Percentiles rank a stretch among this genome's conserved stretches.
Evolutionary conservation across 2,329 filamentous ascomycete species (phyloP).

Genomic region (Stagonosporopsis cucurbitacearum): DNA sequence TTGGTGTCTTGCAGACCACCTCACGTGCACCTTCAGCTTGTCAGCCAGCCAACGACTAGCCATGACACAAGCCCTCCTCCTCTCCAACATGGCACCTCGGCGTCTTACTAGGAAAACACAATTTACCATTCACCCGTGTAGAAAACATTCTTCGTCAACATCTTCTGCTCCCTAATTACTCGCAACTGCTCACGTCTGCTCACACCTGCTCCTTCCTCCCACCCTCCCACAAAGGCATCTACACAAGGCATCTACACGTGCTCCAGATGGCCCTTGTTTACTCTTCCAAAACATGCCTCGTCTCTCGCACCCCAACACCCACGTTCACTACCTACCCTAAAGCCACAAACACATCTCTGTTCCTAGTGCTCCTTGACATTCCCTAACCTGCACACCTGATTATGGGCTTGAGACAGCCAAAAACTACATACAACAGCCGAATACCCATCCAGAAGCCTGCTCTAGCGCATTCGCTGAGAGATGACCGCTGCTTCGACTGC

Average conservation of each 20-base stretch:
- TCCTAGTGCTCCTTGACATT: constrained; percentile 16
- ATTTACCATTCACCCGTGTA: too few relatives aligned
- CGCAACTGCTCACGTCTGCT: too few relatives aligned
- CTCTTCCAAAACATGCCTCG: not conserved
- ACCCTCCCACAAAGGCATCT: not conserved
- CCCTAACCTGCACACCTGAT: constrained; percentile 13
- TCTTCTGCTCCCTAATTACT: too few relatives aligned
- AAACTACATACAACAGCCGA: constrained; percentile 17
- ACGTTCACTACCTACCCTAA: constrained; percentile 9
- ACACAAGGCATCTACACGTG: constrained; percentile 10
- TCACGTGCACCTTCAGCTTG: too few relatives aligned
- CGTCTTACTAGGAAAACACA: too few relatives aligned
- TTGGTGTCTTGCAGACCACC: too few relatives aligned
- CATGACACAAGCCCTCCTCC: too few relatives aligned
- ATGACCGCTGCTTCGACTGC: constrained; percentile 22
- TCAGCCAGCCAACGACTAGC: too few relatives aligned
- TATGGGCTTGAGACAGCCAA: constrained; percentile 28
- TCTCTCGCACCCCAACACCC: not conserved
- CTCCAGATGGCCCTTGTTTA: constrained; percentile 6
- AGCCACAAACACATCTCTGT: constrained; percentile 13
- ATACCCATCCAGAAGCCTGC: constrained; percentile 12
- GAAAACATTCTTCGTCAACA: not conserved
- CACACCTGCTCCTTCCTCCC: not conserved
- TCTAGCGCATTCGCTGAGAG: constrained; percentile 13
- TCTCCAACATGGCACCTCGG: too few relatives aligned